Conservation (phyloP, 345 rosid species). For the Cardamine occulta region DNA sequence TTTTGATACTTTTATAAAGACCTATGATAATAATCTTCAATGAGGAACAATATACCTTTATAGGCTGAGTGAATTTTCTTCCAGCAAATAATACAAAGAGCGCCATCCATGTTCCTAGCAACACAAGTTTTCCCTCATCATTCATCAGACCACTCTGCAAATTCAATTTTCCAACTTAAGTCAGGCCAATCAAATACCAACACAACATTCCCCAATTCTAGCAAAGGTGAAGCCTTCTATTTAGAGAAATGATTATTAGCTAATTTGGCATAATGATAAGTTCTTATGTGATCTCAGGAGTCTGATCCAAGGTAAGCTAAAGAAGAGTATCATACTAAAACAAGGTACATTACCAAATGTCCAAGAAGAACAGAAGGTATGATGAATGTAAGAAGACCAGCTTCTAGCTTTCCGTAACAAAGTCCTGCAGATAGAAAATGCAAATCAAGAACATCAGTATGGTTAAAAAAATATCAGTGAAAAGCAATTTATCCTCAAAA, state of each 20-base stretch:
- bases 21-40: background rate
- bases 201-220: background rate
- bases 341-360: constrained; percentile 68
- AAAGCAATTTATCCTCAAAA: background rate
- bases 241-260: background rate
- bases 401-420: constrained; percentile 96
- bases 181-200: background rate
- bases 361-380: constrained; percentile 88
- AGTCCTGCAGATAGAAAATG: constrained; percentile 58
- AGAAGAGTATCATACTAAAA: constrained; percentile 10
- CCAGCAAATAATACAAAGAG: constrained; percentile 87
- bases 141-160: constrained; percentile 81
- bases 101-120: constrained; percentile 85
- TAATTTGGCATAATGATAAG: background rate
- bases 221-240: background rate
- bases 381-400: constrained; percentile 81
- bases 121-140: constrained; percentile 62
- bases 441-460: constrained; percentile 19
- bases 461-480: background rate
- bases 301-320: constrained; percentile 7
- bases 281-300: constrained; percentile 6
- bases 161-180: background rate
- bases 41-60: constrained; percentile 59
- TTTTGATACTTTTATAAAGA: constrained; percentile 1
- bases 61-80: constrained; percentile 89